These are phyloP conservation scores for Colletotrichum sp. DNA, from an alignment of 2,329 filamentous ascomycete species.

Conservation along the genomic window DNA sequence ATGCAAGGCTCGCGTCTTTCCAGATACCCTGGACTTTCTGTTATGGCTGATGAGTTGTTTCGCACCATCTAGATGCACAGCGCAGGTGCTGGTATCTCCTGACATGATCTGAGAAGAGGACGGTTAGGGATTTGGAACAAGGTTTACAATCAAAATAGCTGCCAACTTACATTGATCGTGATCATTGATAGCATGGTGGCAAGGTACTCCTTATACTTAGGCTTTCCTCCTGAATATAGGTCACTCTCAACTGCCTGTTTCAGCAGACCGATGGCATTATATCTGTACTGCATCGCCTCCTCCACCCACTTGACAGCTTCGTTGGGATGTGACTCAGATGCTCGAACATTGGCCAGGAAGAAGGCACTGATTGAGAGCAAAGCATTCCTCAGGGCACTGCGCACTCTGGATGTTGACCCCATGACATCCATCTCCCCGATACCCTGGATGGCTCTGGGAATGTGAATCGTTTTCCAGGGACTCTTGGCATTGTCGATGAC, in stretches of 20 bases:
- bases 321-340: background rate
- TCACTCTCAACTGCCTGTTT: constrained; percentile 25
- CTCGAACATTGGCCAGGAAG: constrained; percentile 27
- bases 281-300: constrained; percentile 10
- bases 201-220: constrained; percentile 31
- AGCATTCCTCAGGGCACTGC: constrained; percentile 25
- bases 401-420: constrained; percentile 25
- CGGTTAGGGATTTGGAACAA: background rate
- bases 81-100: constrained; percentile 27
- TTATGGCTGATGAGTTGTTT: constrained; percentile 24
- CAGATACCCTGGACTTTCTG: background rate
- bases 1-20: constrained; percentile 26
- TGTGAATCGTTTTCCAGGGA: constrained; percentile 31
- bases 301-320: constrained; percentile 19
- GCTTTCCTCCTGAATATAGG: constrained; percentile 1
- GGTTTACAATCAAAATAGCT: no score
- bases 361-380: constrained; percentile 30
- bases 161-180: constrained; percentile 26
- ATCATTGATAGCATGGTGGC: constrained; percentile 33
- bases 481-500: constrained; percentile 30
- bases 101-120: constrained; percentile 26
- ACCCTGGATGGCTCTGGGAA: constrained; percentile 27
- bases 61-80: constrained; percentile 27
- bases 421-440: constrained; percentile 26
- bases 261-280: constrained; percentile 24